Evolutionary conservation across 2,329 filamentous ascomycete genomes (phyloP).

Genomic region (Dryadomyces quercivorus): DNA sequence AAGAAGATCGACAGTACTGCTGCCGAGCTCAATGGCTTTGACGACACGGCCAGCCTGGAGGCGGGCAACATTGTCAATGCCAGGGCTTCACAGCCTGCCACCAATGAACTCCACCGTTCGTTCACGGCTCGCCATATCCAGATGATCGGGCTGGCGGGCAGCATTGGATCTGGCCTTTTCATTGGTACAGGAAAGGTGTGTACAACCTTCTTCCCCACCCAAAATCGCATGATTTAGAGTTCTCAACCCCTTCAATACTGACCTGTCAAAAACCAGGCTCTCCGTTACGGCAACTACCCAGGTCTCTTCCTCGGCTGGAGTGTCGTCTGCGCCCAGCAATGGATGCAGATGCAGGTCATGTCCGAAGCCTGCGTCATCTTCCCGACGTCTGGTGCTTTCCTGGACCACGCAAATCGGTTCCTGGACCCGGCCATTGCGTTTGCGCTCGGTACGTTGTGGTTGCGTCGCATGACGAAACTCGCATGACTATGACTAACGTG

Average conservation of each 20-base stretch:
- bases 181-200: neutral
- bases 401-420: constrained; percentile 1
- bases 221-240: neutral
- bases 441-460: neutral
- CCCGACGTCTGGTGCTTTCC: neutral
- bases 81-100: too few relatives aligned
- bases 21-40: too few relatives aligned
- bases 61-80: too few relatives aligned
- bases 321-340: neutral
- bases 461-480: neutral
- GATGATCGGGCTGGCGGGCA: neutral
- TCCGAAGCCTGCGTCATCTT: neutral
- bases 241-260: neutral
- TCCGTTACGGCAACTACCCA: neutral
- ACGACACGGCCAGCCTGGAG: too few relatives aligned
- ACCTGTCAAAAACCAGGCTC: neutral
- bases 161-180: neutral
- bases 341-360: neutral
- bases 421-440: constrained; percentile 1
- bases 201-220: neutral
- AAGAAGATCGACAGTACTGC: too few relatives aligned
- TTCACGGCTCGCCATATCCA: neutral
- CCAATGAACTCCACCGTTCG: neutral
- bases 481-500: neutral
- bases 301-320: neutral